phyloP scores from a whole-genome alignment of 176 grass and related monocot species.

The Carex myosuroides region DNA sequence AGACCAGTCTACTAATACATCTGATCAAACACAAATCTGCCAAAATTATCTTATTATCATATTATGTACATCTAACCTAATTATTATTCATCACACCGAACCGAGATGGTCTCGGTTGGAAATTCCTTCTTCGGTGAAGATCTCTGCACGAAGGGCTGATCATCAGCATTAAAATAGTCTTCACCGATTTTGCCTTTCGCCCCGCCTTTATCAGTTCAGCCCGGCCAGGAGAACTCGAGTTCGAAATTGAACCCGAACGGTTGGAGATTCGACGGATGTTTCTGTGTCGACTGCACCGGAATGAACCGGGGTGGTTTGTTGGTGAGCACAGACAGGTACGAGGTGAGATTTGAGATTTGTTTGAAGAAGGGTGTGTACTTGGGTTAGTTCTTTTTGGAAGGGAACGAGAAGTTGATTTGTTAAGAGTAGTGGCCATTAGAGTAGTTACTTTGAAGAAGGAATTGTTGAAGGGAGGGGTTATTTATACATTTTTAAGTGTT shows the following conservation, averaged over 20 bases:
- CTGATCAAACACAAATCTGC: slow-evolving; percentile 1
- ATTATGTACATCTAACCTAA: slow-evolving; percentile 15
- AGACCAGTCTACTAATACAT: slow-evolving; percentile 6
- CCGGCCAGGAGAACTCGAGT: neutral
- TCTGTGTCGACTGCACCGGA: slow-evolving; percentile 66
- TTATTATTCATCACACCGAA: slow-evolving; percentile 34
- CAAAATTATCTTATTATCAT: neutral
- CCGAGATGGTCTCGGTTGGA: slow-evolving; percentile 54
- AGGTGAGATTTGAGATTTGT: neutral
- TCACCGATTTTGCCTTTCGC: slow-evolving; percentile 34
- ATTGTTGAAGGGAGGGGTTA: neutral
- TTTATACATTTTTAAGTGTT: neutral
- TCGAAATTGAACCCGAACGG: neutral
- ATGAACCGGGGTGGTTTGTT: slow-evolving; percentile 70
- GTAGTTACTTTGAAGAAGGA: neutral
- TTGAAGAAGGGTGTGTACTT: neutral
- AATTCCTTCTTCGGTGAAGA: slow-evolving; percentile 33
- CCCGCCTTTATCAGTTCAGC: neutral
- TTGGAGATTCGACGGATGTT: neutral
- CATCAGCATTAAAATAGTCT: slow-evolving; percentile 46
- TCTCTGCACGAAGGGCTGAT: slow-evolving; percentile 35
- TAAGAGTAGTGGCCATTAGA: slow-evolving; percentile 27
- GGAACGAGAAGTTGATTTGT: neutral
- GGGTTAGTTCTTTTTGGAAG: neutral
- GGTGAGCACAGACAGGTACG: slow-evolving; percentile 61